Evolutionary conservation across 352 stramenopile species (phyloP).

Genomic region (Globisporangium spinosum): DNA sequence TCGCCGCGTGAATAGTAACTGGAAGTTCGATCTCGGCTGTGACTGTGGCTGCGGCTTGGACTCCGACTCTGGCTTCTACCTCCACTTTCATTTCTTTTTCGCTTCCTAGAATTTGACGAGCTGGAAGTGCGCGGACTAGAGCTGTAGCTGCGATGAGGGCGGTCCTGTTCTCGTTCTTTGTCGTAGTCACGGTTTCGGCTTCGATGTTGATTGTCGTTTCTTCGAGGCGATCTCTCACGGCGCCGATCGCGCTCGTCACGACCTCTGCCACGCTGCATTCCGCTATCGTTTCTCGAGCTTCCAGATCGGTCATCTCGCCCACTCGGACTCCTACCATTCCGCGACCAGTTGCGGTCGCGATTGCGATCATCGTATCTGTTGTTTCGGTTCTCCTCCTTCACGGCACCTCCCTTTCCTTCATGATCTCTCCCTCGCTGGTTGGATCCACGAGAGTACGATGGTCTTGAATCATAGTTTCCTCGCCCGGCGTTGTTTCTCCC

Average conservation of each 20-base stretch:
- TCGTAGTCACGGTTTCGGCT: slow-evolving; percentile 32
- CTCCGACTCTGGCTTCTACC: slow-evolving; percentile 35
- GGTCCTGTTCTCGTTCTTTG: slow-evolving; percentile 26
- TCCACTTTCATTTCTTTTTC: slow-evolving; percentile 33
- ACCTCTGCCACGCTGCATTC: slow-evolving; percentile 8
- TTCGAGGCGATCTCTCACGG: slow-evolving; percentile 17
- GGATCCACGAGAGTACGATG: slow-evolving; percentile 16
- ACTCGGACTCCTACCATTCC: slow-evolving; percentile 15
- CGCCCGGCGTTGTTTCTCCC: background rate
- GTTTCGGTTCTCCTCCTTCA: slow-evolving; percentile 20
- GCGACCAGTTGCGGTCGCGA: slow-evolving; percentile 14
- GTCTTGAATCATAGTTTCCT: slow-evolving; percentile 10
- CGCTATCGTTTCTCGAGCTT: slow-evolving; percentile 16
- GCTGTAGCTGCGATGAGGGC: slow-evolving; percentile 33
- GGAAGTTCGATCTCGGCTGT: slow-evolving; percentile 28
- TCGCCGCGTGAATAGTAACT: slow-evolving; percentile 14
- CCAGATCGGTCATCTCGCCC: slow-evolving; percentile 16
- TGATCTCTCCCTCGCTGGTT: slow-evolving; percentile 13
- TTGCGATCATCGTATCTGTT: slow-evolving; percentile 26
- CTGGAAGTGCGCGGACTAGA: slow-evolving; percentile 27
- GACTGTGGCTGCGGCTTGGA: slow-evolving; percentile 42
- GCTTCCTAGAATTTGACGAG: slow-evolving; percentile 35
- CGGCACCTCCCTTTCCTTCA: slow-evolving; percentile 3
- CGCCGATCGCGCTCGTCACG: slow-evolving; percentile 13
- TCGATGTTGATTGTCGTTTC: slow-evolving; percentile 13